Conservation (phyloP, 169 alveolate genomes). For the Cryptosporidium xiaoi region DNA sequence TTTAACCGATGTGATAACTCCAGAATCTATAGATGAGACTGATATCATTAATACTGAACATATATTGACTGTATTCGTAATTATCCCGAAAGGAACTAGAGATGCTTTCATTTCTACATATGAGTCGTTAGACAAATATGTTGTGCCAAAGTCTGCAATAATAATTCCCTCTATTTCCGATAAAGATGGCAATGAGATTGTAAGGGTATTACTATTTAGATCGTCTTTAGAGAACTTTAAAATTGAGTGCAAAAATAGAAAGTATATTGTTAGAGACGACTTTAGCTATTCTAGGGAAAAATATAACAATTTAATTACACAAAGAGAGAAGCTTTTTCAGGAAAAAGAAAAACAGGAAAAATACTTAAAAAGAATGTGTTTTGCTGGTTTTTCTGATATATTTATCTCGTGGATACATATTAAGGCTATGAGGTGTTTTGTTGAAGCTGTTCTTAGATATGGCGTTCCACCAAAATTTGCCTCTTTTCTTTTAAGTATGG, state of each 20-base stretch:
- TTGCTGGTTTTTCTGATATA: constrained; percentile 89
- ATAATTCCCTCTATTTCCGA: constrained; percentile 80
- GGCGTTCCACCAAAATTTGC: constrained; percentile 91
- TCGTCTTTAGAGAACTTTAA: constrained; percentile 82
- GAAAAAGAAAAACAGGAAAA: constrained; percentile 88
- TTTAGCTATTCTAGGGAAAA: constrained; percentile 86
- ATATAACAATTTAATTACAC: constrained; percentile 82
- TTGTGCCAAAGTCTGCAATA: constrained; percentile 87
- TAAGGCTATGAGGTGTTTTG: constrained; percentile 90
- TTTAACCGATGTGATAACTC: constrained; percentile 86
- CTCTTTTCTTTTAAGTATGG: constrained; percentile 80
- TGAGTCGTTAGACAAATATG: constrained; percentile 81
- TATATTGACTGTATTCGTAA: constrained; percentile 85
- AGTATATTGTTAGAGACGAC: constrained; percentile 81
- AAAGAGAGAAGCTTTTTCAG: constrained; percentile 83
- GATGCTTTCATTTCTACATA: constrained; percentile 80
- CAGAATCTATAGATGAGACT: constrained; percentile 83
- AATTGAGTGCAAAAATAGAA: constrained; percentile 80
- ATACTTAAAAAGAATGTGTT: constrained; percentile 86
- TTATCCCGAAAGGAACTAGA: constrained; percentile 83
- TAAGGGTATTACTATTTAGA: constrained; percentile 85
- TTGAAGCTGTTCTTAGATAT: constrained; percentile 90
- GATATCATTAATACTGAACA: constrained; percentile 86
- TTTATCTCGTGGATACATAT: constrained; percentile 88
- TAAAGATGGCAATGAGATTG: constrained; percentile 83